Evolutionary conservation across 768 basidiomycete species (phyloP).

Genomic region (Strobilomyces dryophilus): DNA sequence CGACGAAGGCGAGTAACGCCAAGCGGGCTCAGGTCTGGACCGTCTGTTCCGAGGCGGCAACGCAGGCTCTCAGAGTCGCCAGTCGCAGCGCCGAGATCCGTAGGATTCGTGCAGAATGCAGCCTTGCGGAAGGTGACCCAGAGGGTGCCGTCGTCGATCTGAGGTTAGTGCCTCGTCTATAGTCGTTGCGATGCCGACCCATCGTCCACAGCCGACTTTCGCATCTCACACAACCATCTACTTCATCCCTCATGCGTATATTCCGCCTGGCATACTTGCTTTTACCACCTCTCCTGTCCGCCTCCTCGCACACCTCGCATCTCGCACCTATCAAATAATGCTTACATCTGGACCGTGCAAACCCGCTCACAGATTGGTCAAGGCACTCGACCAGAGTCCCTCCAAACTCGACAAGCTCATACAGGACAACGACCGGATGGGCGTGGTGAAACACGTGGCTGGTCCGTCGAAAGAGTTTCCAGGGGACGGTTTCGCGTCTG

Average conservation of each 20-base stretch:
- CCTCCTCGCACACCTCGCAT: slow-evolving; percentile 41
- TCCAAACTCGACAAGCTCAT: slow-evolving; percentile 61
- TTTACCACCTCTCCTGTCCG: slow-evolving; percentile 50
- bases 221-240: slow-evolving; percentile 64
- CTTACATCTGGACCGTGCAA: slow-evolving; percentile 88
- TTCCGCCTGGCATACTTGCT: slow-evolving; percentile 83
- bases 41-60: slow-evolving; percentile 75
- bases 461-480: slow-evolving; percentile 35
- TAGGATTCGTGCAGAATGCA: slow-evolving; percentile 72
- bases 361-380: slow-evolving; percentile 68
- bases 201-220: slow-evolving; percentile 62
- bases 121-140: slow-evolving; percentile 72
- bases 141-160: slow-evolving; percentile 84
- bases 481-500: slow-evolving; percentile 49
- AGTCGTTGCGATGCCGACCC: slow-evolving; percentile 1
- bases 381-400: slow-evolving; percentile 73
- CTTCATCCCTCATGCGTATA: slow-evolving; percentile 60
- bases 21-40: slow-evolving; percentile 68
- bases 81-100: slow-evolving; percentile 68
- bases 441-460: slow-evolving; percentile 58
- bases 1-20: slow-evolving; percentile 62
- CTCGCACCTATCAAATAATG: slow-evolving; percentile 85
- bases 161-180: slow-evolving; percentile 44
- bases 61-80: slow-evolving; percentile 62
- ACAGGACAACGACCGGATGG: slow-evolving; percentile 63